phyloP scores from a whole-genome alignment of 164 flowering plant species.

The Macadamia integrifolia region DNA sequence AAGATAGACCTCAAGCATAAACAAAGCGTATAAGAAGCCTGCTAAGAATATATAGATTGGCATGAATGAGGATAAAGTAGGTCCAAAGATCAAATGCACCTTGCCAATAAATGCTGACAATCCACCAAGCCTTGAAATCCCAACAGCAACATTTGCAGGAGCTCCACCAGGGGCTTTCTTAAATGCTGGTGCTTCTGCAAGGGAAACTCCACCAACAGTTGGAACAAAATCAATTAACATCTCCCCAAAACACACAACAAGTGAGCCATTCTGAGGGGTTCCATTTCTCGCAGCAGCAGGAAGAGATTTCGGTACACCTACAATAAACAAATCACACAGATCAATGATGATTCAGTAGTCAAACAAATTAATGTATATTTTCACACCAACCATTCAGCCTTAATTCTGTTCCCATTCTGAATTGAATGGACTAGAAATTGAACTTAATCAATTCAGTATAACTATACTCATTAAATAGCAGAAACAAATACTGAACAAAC shows the following conservation, averaged over 20 bases:
- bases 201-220: slow-evolving; percentile 67
- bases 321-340: slow-evolving; percentile 9
- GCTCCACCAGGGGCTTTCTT: slow-evolving; percentile 90
- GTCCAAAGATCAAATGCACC: slow-evolving; percentile 26
- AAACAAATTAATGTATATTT: neutral
- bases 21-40: too few relatives aligned
- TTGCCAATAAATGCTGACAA: slow-evolving; percentile 82
- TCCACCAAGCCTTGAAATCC: slow-evolving; percentile 70
- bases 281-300: slow-evolving; percentile 13
- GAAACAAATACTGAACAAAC: too few relatives aligned
- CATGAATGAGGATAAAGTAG: neutral
- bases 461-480: too few relatives aligned
- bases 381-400: too few relatives aligned
- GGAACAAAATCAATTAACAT: slow-evolving; percentile 90
- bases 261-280: slow-evolving; percentile 17
- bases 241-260: slow-evolving; percentile 87
- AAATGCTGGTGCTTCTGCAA: slow-evolving; percentile 88
- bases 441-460: too few relatives aligned
- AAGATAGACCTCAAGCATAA: too few relatives aligned
- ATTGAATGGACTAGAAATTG: too few relatives aligned
- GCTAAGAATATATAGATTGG: too few relatives aligned
- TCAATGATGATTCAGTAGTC: neutral
- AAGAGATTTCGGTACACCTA: slow-evolving; percentile 21
- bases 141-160: slow-evolving; percentile 95
- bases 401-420: too few relatives aligned